phyloP scores from a whole-genome alignment of 306 rosid species.

The Vigna mungo region DNA sequence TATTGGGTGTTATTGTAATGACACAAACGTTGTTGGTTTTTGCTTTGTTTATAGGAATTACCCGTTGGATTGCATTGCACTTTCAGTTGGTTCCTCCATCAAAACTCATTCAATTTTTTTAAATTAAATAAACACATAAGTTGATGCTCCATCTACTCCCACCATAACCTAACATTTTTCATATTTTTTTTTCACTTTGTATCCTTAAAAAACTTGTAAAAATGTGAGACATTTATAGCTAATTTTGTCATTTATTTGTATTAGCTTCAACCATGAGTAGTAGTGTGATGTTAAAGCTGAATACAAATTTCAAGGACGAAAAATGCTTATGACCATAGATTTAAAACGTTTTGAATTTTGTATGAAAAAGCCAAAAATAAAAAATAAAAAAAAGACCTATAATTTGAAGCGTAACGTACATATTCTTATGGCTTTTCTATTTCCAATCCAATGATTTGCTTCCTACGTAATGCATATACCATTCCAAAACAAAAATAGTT shows the following conservation, averaged over 20 bases:
- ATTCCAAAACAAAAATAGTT: not conserved
- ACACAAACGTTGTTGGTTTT: not conserved
- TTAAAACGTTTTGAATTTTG: no score
- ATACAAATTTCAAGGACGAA: not conserved
- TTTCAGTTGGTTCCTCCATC: conserved; percentile 37
- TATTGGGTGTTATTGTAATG: conserved; percentile 16
- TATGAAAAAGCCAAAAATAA: no score
- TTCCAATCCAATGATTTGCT: no score
- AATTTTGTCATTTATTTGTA: not conserved
- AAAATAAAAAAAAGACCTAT: no score
- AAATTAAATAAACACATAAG: not conserved
- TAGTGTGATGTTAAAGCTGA: not conserved
- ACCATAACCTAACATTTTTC: conserved; percentile 10
- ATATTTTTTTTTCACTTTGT: conserved; percentile 1
- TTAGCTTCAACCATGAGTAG: not conserved
- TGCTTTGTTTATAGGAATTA: conserved; percentile 22
- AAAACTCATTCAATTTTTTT: conserved; percentile 1
- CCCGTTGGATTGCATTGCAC: conserved; percentile 24
- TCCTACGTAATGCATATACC: no score
- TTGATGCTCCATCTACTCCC: conserved; percentile 31
- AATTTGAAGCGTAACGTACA: no score
- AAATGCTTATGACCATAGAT: not conserved
- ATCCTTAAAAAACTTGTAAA: not conserved
- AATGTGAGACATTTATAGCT: not conserved
- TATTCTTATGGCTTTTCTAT: no score